Base-by-base conservation (phyloP, 163 green algal species). In the Volvox carteri region DNA sequence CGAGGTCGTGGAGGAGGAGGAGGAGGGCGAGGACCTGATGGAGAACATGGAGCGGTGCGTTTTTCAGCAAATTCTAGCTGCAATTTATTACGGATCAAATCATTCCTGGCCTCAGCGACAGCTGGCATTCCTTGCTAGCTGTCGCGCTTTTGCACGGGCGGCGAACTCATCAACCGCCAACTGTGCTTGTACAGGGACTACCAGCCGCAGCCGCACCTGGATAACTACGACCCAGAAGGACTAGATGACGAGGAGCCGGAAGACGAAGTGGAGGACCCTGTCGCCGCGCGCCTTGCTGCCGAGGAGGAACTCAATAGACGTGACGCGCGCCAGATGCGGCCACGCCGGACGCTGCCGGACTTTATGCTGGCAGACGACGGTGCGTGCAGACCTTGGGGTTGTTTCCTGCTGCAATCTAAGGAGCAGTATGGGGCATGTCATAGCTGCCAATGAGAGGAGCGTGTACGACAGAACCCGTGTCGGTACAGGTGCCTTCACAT, bases 141-240 rank as follows among this genome's bases (percentile, higher is more conserved):
- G n/a, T n/a, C n/a, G n/a, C n/a, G n/a, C n/a, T n/a, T n/a, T n/a
- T n/a, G n/a, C n/a, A n/a, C n/a, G n/a, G n/a, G n/a, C n/a, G n/a
- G n/a, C n/a, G n/a, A 68, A 5, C 58, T 21, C 25, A 30, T 12
- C 67, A 76, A 76, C 35, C 35, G 33, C 37, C 35, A 50, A 76
- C 67, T 11, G 67, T 48, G 33, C 37, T 23, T 46, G 1, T 62
- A 48, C 92, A 99, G 97, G 33, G 97, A 99, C 91, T 99, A 99
- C 89, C 95, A 96, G 30, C 86, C 95, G 12, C 98, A 97, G 90
- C 89, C 94, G 6, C 87, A 96, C 11, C 91, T 99, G 77, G 97
- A 99, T 88, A 75, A 90, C 48, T 99, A 99, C 83, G 97, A 99
- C 79, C 79, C 65, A 0, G 95, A 95, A 35, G 97, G 95, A 33